Percentiles rank a stretch among this genome's conserved stretches.
These are phyloP conservation scores for Viola pubescens DNA, from an alignment of 441 rosid species.

Conservation along the genomic window DNA sequence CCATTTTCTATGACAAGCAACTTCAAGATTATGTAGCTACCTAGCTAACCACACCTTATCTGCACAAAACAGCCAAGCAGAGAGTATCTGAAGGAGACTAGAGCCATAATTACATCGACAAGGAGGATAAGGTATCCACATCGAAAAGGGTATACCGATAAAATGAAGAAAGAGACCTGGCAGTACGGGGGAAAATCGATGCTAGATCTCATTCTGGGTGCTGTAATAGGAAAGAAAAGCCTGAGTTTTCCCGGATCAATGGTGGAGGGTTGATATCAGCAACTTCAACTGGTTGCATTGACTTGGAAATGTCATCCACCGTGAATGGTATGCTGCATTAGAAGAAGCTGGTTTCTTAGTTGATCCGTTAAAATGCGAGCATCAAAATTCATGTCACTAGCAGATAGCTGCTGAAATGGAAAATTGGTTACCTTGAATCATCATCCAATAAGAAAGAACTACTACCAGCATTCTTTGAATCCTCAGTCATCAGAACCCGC, in stretches of 20 bases:
- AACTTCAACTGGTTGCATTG: constrained; percentile 68
- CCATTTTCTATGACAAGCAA: too few relatives aligned
- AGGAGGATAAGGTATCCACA: too few relatives aligned
- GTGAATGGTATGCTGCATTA: constrained; percentile 74
- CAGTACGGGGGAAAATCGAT: neutral
- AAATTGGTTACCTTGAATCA: constrained; percentile 56
- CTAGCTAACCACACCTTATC: too few relatives aligned
- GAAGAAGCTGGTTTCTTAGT: constrained; percentile 12
- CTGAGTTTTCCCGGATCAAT: constrained; percentile 58
- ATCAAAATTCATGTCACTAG: neutral
- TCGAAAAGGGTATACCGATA: neutral
- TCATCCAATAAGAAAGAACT: constrained; percentile 81
- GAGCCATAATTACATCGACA: too few relatives aligned
- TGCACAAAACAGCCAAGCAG: too few relatives aligned
- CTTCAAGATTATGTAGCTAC: too few relatives aligned
- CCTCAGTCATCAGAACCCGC: constrained; percentile 83
- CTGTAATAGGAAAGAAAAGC: constrained; percentile 64
- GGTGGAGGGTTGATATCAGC: constrained; percentile 73
- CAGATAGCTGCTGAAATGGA: neutral
- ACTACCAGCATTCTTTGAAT: constrained; percentile 68
- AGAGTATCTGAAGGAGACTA: too few relatives aligned
- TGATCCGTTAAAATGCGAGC: neutral
- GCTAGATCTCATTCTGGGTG: constrained; percentile 35
- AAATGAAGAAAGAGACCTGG: neutral
- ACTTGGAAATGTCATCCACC: constrained; percentile 77